phyloP scores from a whole-genome alignment of 257 asterid species.

The Rubia yunnanensis region DNA sequence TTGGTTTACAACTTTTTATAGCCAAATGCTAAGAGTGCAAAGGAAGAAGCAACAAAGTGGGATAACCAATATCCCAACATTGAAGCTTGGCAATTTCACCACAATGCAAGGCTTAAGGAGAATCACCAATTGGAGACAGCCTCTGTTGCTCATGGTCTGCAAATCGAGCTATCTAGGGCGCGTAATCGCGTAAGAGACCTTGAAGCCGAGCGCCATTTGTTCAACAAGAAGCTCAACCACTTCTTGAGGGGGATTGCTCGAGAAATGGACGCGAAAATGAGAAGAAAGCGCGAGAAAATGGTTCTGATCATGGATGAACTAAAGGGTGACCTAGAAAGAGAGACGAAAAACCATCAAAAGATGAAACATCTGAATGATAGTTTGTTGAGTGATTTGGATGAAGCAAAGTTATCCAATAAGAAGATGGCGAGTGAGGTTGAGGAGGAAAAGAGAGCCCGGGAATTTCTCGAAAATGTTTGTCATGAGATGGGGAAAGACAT shows the following conservation, averaged over 20 bases:
- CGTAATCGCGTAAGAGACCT: slow-evolving; percentile 17
- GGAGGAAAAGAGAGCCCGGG: slow-evolving; percentile 37
- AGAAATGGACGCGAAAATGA: slow-evolving; percentile 25
- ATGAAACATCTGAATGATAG: slow-evolving; percentile 26
- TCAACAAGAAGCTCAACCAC: slow-evolving; percentile 19
- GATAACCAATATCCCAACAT: slow-evolving; percentile 16
- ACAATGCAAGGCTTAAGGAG: background rate
- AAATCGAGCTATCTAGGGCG: slow-evolving; percentile 17
- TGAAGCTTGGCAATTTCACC: slow-evolving; percentile 13
- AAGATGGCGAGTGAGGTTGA: slow-evolving; percentile 13
- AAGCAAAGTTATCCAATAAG: slow-evolving; percentile 28
- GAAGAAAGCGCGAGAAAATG: slow-evolving; percentile 17
- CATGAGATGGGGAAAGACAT: slow-evolving; percentile 27
- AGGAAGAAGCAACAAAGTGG: slow-evolving; percentile 44
- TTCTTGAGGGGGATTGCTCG: slow-evolving; percentile 19
- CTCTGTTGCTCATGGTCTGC: slow-evolving; percentile 23
- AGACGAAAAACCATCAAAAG: slow-evolving; percentile 19
- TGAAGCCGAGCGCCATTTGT: slow-evolving; percentile 17
- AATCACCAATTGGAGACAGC: slow-evolving; percentile 8
- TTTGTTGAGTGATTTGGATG: slow-evolving; percentile 29
- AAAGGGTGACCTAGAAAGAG: slow-evolving; percentile 23
- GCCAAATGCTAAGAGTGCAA: slow-evolving; percentile 21
- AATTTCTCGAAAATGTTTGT: slow-evolving; percentile 27
- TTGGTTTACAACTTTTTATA: background rate
- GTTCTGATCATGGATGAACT: slow-evolving; percentile 17